Evolutionary conservation across 108 stramenopile species (phyloP), one percentile per base, ranked within the genome.

Genomic region (Skeletonema grethae): DNA sequence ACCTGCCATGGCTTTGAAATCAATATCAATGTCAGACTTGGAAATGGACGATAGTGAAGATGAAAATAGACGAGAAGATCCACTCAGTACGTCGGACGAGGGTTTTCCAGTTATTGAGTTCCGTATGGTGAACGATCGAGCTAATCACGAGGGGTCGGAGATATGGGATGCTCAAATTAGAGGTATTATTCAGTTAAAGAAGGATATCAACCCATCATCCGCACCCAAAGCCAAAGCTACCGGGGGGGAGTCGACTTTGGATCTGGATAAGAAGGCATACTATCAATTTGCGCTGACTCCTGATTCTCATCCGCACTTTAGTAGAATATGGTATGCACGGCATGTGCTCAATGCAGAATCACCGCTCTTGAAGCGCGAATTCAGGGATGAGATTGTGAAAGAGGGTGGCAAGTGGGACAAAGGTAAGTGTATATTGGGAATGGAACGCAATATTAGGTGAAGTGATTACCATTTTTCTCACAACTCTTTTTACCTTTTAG

Each of bases 161-260:
- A 72, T 72, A 46, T 72, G 71, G 71, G 71, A 72, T 72, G 61
- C 61, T 15, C 71, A 72, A 72, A 72, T 72, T 24, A 53, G 59
- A 24, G 71, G 62, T 9, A 62, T 72, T 25, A 62, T 72, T 55
- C 71, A 72, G 53, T 56, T 72, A 50, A 31, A 62, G 25, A 63
- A 72, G 59, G 62, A 63, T 53, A 9, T 63, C 29, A 32, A 28
- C 25, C 32, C 41, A 12, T 25, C 18, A 24, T 22, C 38, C 24
- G 38, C 3, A 2, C 25, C 6, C 45, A 61, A 45, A 5, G 46
- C 16, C 46, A 72, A 72, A 28, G 62, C 53, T 24, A 31, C 48
- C 12, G 71, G 62, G 11, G 71, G 71, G 31, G 62, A 61, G 35
- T 72, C 71, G 34, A 63, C 71, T 16, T 62, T 72, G 9, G 71